Conservation (phyloP, 768 basidiomycete genomes). For the Phanerodontia chrysosporium region DNA sequence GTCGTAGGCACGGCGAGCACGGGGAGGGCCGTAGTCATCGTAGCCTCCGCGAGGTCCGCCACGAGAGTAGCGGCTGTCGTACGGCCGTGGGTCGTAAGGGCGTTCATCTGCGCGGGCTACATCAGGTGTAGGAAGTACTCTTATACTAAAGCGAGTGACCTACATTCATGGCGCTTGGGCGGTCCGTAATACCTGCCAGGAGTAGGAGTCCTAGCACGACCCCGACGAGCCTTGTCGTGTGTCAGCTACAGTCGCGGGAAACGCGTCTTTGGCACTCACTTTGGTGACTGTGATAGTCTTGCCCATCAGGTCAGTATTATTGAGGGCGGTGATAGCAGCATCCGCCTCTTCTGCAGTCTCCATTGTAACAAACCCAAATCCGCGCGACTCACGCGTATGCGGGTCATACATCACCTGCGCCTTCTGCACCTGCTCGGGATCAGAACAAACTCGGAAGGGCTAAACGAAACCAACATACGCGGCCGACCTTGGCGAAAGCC, state of each 20-base stretch:
- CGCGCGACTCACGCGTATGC: constrained; percentile 66
- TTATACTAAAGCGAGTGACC: not conserved
- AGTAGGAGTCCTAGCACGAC: constrained; percentile 86
- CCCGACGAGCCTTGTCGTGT: constrained; percentile 69
- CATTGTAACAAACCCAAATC: constrained; percentile 90
- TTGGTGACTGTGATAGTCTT: constrained; percentile 88
- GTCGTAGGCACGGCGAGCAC: constrained; percentile 44
- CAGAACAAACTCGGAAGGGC: too few relatives aligned
- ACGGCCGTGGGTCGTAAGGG: constrained; percentile 88
- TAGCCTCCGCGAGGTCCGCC: constrained; percentile 34
- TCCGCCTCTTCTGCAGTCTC: constrained; percentile 84
- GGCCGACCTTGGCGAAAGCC: constrained; percentile 83
- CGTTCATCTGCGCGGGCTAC: constrained; percentile 55
- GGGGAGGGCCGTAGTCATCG: constrained; percentile 26
- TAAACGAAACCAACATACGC: constrained; percentile 45
- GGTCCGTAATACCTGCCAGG: constrained; percentile 95
- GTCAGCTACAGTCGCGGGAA: not conserved
- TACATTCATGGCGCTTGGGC: constrained; percentile 73
- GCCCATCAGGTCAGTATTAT: constrained; percentile 82
- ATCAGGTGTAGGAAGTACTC: constrained; percentile 4
- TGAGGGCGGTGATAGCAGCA: constrained; percentile 81
- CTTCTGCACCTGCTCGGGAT: constrained; percentile 60
- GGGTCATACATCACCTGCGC: constrained; percentile 65
- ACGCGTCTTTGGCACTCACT: constrained; percentile 35
- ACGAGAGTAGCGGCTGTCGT: constrained; percentile 81